Evolutionary conservation across 139 green algal species (phyloP), one percentile per base, ranked within the genome.

Genomic region (Edaphochlamys debaryana): DNA sequence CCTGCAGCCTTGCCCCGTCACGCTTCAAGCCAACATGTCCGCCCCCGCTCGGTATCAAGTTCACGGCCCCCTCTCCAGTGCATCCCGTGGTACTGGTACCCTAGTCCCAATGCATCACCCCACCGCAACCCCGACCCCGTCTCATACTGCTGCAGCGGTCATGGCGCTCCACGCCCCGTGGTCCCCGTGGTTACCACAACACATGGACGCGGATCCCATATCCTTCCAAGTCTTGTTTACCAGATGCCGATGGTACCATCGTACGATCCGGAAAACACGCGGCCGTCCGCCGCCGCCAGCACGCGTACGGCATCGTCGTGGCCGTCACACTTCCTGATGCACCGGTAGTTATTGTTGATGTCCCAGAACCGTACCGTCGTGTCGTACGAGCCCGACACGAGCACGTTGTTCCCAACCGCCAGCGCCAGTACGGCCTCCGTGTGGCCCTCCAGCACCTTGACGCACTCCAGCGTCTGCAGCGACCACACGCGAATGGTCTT

Each of bases 271-370:
- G 89, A 95, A 80, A 97, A 97, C n/a, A 99, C 94, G 36, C 87
- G 80, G 17, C 89, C 92, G 27, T 89, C 83, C 22, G 90, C 83
- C 3, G 94, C 93, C 4, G 95, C 91, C 41, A 99, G 88, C 70
- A 99, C 96, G 3, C 96, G 88, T 68, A 99, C 96, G 7, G 96
- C 96, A 72, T 99, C 96, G 58, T 93, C 89, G 80, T 99, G 96
- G 13, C 95, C 96, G 67, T 98, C 93, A 78, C 93, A 97, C 81
- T 96, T 96, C 32, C 93, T 91, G 63, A 95, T 89, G 69, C 95
- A 98, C 48, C 91, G 86, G 86, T 97, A 94, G n/a, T 86, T 91
- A n/a, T 41, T 86, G 52, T 74, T 89, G 86, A 98, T 82, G 83
- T 96, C 92, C 96, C 96, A 99, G 76, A 99, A 97, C 4, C 93